A percentile compares a stretch with the other conserved stretches of the same genome.
Evolutionary conservation across 257 asterid genomes (phyloP).

Genomic region (Oldenlandia corymbosa): DNA sequence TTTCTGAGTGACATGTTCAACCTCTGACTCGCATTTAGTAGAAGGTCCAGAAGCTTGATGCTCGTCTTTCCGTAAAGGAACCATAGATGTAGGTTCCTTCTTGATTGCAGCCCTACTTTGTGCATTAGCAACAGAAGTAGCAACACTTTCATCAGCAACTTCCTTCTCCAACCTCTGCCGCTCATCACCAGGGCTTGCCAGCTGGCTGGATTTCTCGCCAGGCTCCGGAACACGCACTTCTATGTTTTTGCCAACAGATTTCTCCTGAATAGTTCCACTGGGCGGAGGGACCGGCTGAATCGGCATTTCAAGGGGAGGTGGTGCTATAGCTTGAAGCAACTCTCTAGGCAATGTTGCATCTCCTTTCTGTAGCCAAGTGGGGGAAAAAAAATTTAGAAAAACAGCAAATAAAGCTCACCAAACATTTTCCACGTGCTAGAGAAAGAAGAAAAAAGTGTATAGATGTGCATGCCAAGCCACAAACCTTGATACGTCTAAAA

Average conservation of each 20-base stretch:
- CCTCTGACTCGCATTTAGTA: conserved; percentile 56
- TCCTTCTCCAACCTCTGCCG: conserved; percentile 46
- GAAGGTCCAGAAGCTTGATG: conserved; percentile 43
- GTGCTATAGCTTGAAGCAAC: conserved; percentile 83
- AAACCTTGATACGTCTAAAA: conserved; percentile 93
- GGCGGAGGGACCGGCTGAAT: conserved; percentile 44
- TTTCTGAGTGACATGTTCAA: conserved; percentile 44
- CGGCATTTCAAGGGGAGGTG: conserved; percentile 74
- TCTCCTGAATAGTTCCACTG: conserved; percentile 49
- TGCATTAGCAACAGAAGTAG: conserved; percentile 33
- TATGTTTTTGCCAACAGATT: conserved; percentile 37
- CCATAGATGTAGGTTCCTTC: conserved; percentile 51
- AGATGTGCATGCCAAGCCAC: conserved; percentile 17
- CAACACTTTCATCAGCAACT: conserved; percentile 39
- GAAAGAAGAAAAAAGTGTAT: conserved; percentile 13
- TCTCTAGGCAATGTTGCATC: conserved; percentile 87
- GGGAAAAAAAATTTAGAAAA: conserved; percentile 20
- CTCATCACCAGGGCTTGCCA: conserved; percentile 34
- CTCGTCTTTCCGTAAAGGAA: conserved; percentile 64
- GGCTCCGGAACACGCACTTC: conserved; percentile 50
- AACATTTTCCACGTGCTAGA: conserved; percentile 17
- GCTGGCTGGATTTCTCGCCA: conserved; percentile 53
- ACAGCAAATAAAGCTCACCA: conserved; percentile 8
- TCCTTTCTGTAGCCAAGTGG: conserved; percentile 61
- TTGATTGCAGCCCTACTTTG: conserved; percentile 33